Evolutionary conservation across 176 grass and related monocot genomes (phyloP).

Genomic region (Carex littledalei): DNA sequence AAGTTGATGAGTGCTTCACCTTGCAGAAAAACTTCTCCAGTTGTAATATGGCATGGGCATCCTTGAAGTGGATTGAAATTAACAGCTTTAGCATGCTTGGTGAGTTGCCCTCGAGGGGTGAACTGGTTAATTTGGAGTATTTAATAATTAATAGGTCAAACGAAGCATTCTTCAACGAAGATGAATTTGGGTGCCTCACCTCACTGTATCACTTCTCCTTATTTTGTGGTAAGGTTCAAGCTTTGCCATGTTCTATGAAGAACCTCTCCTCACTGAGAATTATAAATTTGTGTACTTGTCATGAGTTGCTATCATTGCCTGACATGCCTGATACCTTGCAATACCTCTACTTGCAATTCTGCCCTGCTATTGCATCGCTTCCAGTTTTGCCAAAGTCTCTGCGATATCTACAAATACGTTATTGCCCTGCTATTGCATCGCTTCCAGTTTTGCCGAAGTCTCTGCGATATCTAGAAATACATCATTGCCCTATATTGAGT

Average conservation of each 20-base stretch:
- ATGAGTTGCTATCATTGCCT: background rate
- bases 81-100: background rate
- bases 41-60: background rate
- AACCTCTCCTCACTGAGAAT: background rate
- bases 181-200: background rate
- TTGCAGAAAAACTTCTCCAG: no score
- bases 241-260: background rate
- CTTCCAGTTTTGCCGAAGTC: conserved; percentile 10
- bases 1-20: no score
- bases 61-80: background rate
- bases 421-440: background rate
- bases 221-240: background rate
- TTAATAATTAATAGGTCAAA: background rate
- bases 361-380: background rate
- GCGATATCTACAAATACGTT: background rate
- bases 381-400: conserved; percentile 5
- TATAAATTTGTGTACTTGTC: background rate
- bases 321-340: background rate
- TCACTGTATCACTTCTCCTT: background rate
- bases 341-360: background rate
- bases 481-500: background rate
- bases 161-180: background rate
- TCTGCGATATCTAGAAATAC: background rate
- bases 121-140: background rate
- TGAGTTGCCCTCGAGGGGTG: background rate